phyloP scores from a whole-genome alignment of 768 basidiomycete species.

The Lactarius vividus region DNA sequence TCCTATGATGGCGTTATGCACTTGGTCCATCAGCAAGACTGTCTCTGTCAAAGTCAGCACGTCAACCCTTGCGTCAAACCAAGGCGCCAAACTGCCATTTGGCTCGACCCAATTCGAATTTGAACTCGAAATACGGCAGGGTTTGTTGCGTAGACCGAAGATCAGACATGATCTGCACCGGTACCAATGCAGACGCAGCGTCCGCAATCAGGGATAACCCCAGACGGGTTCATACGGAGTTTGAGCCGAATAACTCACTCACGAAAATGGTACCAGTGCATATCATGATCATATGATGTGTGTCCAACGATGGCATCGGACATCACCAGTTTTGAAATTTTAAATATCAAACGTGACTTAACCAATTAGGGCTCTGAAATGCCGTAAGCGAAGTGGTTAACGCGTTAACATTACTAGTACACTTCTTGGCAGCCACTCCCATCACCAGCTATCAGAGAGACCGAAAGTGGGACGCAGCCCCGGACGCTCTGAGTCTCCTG shows the following conservation, averaged over 20 bases:
- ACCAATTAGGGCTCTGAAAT: neutral
- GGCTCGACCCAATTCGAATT: neutral
- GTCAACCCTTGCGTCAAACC: neutral
- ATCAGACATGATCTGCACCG: no score
- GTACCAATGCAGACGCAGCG: neutral
- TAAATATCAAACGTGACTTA: neutral
- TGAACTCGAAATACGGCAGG: neutral
- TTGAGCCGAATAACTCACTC: neutral
- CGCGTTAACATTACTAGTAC: no score
- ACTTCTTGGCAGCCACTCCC: neutral
- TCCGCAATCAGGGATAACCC: neutral
- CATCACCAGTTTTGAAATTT: neutral
- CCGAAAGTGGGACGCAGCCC: neutral
- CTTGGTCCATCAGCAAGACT: neutral
- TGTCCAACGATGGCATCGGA: neutral
- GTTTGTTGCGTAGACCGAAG: neutral
- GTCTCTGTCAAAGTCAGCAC: neutral
- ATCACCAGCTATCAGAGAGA: neutral
- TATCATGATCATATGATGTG: neutral
- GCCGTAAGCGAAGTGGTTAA: no score
- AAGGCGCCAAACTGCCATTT: neutral
- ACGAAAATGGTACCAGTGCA: neutral
- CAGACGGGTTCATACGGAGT: neutral
- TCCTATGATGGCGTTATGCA: neutral
- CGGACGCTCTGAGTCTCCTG: neutral